Conservation (phyloP, 257 asterid species). For the Gardenia jasminoides region DNA sequence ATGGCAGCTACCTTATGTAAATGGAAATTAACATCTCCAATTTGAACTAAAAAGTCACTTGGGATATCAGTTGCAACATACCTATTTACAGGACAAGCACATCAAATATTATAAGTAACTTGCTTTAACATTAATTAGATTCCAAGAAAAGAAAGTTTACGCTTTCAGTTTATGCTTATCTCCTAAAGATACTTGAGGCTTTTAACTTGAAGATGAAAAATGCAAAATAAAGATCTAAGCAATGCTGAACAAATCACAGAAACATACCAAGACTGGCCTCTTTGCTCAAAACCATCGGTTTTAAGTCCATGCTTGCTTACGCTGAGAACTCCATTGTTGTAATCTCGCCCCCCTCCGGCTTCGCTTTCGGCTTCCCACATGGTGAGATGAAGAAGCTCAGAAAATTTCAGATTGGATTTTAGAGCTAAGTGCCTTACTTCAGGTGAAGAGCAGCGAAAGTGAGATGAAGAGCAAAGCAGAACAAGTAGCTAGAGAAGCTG, state of each 20-base stretch:
- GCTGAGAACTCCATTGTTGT: conserved; percentile 60
- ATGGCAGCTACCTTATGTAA: conserved; percentile 69
- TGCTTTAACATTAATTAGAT: not conserved
- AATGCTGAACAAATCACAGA: not conserved
- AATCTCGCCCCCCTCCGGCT: conserved; percentile 54
- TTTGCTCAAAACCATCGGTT: conserved; percentile 84
- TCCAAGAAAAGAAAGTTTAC: not conserved
- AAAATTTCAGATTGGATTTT: conserved; percentile 15
- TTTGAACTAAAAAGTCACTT: conserved; percentile 80
- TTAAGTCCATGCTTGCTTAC: conserved; percentile 52
- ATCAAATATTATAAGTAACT: conserved; percentile 7
- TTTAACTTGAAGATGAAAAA: not conserved
- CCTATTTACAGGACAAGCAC: conserved; percentile 45
- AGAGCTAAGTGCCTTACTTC: not conserved
- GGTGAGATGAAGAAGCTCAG: conserved; percentile 5
- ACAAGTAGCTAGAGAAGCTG: conserved; percentile 22
- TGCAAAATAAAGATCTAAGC: not conserved
- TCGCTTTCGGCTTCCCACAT: conserved; percentile 96
- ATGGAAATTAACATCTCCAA: conserved; percentile 77
- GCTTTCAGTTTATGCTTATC: not conserved
- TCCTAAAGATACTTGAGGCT: not conserved
- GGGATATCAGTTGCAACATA: conserved; percentile 86
- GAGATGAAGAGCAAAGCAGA: conserved; percentile 12
- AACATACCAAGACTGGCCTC: conserved; percentile 84
- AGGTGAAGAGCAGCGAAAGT: conserved; percentile 23